Base-by-base conservation (phyloP, 768 basidiomycete species). In the Cystobasidium onofrii region DNA sequence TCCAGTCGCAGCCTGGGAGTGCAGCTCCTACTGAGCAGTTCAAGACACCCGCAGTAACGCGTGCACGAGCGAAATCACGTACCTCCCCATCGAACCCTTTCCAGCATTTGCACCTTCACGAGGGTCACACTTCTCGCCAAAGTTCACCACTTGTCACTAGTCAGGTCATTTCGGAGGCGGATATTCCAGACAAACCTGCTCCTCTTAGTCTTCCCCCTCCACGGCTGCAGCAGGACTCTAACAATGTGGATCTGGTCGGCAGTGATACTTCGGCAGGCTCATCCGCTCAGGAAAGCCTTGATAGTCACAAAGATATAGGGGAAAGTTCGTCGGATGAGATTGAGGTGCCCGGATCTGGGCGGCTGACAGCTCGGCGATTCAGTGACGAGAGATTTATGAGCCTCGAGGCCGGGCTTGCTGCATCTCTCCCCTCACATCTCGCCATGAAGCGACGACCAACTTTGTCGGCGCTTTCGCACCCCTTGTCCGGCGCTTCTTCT, bases 201-300 rank as follows among this genome's bases (percentile, higher is more conserved):
- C 69, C 69, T 18, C 20, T 39, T 10, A 34, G 29, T 7, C 55
- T 71, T 20, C 69, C 54, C n/a, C 65, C 65, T 18, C 65, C 65
- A 9, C 13, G 34, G n/a, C 39, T 27, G 43, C n/a, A 25, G 23
- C 18, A 34, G 10, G 29, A 10, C 23, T 36, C 50, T 13, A 71
- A 55, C 15, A 60, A 71, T 54, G 54, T 55, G 29, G 69, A 71
- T 61, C 41, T 71, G 55, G 69, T 71, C 17, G 69, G 69, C 9
- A 71, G 69, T 55, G 69, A 71, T 60, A 71, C 69, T 6, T 71
- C 69, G 31, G 36, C 50, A 7, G 10, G 43, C 27, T 43, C 41
- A 18, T 52, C 46, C 41, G 65, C 27, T 15, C 39, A 44, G 18
- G 65, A 44, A 20, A 43, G n/a, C 25, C 7, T 29, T 6, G 23